These are phyloP conservation scores for Myxozyma mucilagina DNA, from an alignment of 805 yeast species.

Conservation along the genomic window DNA sequence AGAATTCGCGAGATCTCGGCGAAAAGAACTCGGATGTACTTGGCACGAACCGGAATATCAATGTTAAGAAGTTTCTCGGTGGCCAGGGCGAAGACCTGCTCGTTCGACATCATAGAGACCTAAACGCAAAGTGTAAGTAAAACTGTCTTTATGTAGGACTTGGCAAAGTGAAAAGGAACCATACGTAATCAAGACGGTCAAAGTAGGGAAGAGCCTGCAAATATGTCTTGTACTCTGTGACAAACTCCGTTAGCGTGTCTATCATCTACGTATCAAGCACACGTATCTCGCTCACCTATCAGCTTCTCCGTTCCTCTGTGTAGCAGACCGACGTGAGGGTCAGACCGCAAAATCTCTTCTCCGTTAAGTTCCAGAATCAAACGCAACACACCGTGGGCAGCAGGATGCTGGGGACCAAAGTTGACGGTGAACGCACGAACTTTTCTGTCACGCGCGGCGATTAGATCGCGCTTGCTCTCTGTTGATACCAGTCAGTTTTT, in stretches of 20 bases:
- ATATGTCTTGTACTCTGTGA: conserved; percentile 70
- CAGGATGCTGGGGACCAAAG: conserved; percentile 94
- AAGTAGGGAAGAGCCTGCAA: conserved; percentile 87
- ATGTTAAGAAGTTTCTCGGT: conserved; percentile 81
- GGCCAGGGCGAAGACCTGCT: conserved; percentile 78
- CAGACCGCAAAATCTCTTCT: conserved; percentile 82
- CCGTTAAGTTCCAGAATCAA: conserved; percentile 83
- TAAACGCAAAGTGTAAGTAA: not conserved
- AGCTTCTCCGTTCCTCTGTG: conserved; percentile 89
- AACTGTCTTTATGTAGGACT: not conserved
- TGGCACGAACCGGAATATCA: conserved; percentile 81
- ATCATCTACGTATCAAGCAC: no score
- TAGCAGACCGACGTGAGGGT: conserved; percentile 84
- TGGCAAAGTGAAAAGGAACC: conserved; percentile 39
- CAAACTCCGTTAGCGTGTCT: not conserved
- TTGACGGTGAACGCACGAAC: conserved; percentile 86
- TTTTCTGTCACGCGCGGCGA: conserved; percentile 41
- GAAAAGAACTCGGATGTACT: conserved; percentile 80
- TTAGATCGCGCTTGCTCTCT: conserved; percentile 20
- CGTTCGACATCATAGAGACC: conserved; percentile 82
- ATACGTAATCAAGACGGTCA: conserved; percentile 77
- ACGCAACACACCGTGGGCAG: conserved; percentile 90
- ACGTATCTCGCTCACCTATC: conserved; percentile 43
- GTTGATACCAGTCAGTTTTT: not conserved
- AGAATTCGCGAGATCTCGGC: conserved; percentile 83